Conservation (phyloP, 2,329 filamentous ascomycete genomes). For the Thyridium curvatum region DNA sequence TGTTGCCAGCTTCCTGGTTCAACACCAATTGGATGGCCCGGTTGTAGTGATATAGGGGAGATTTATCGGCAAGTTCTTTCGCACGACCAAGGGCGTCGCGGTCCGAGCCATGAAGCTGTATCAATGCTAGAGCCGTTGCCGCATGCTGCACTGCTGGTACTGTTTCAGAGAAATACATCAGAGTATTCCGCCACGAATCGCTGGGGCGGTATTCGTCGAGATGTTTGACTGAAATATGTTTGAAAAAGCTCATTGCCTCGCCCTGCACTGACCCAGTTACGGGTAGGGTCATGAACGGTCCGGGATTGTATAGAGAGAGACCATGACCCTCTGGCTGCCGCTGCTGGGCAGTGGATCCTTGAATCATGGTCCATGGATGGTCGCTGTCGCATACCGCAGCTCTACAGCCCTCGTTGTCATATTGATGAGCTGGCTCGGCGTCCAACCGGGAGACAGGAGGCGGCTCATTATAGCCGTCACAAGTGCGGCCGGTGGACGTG, state of each 20-base stretch:
- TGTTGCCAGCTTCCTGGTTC: constrained; percentile 12
- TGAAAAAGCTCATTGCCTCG: constrained; percentile 22
- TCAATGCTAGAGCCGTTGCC: constrained; percentile 20
- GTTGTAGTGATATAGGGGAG: constrained; percentile 20
- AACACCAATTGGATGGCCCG: constrained; percentile 22
- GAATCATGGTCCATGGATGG: too few relatives aligned
- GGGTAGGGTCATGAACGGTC: constrained; percentile 16
- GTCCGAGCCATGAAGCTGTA: constrained; percentile 18
- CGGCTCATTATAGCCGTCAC: constrained; percentile 24
- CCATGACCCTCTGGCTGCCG: too few relatives aligned
- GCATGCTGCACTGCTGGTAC: constrained; percentile 26
- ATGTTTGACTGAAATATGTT: constrained; percentile 17
- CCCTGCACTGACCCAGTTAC: constrained; percentile 11
- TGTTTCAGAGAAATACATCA: constrained; percentile 27
- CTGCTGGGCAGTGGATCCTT: too few relatives aligned
- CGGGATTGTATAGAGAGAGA: constrained; percentile 4
- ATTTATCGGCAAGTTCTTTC: too few relatives aligned
- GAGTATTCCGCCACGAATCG: constrained; percentile 22
- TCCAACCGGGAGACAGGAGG: constrained; percentile 3
- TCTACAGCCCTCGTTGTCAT: too few relatives aligned
- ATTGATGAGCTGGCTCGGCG: too few relatives aligned
- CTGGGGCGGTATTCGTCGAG: constrained; percentile 22
- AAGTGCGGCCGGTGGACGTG: constrained; percentile 26
- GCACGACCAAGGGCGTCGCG: too few relatives aligned
- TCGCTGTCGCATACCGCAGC: too few relatives aligned